These are phyloP conservation scores for Kondoa malvinella DNA, from an alignment of 768 basidiomycete species.

Conservation along the genomic window DNA sequence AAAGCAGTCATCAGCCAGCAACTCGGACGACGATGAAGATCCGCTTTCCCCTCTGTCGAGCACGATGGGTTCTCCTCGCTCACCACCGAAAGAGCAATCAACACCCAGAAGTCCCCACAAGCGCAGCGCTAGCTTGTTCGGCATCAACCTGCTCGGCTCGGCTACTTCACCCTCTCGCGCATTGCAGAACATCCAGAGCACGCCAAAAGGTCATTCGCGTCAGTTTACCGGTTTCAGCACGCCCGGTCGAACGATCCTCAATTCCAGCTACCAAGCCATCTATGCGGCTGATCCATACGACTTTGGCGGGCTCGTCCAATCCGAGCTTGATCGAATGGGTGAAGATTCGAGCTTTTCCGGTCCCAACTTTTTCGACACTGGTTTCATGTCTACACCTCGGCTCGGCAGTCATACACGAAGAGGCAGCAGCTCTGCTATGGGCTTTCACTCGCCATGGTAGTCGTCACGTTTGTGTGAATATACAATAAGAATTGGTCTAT, in stretches of 20 bases:
- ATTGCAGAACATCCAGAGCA: not conserved
- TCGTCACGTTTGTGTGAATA: too few relatives aligned
- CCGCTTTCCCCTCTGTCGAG: not conserved
- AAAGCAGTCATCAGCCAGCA: not conserved
- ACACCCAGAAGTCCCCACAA: not conserved
- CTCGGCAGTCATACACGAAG: too few relatives aligned
- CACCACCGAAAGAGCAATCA: not conserved
- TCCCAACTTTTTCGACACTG: not conserved
- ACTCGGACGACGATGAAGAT: not conserved
- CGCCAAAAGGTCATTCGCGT: not conserved
- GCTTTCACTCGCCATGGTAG: too few relatives aligned
- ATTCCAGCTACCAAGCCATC: not conserved
- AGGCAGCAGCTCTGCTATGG: too few relatives aligned
- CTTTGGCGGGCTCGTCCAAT: not conserved
- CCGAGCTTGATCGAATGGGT: not conserved
- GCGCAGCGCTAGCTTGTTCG: not conserved
- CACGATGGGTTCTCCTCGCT: not conserved
- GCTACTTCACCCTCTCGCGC: not conserved
- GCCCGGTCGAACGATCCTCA: constrained; percentile 6
- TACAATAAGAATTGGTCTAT: too few relatives aligned
- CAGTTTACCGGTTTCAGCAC: constrained; percentile 8
- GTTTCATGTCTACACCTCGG: not conserved
- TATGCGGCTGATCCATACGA: constrained; percentile 2
- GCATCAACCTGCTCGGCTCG: not conserved
- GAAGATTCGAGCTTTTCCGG: not conserved